These are phyloP conservation scores for Cystofilobasidium ferigula DNA, from an alignment of 768 basidiomycete species.

Conservation along the genomic window DNA sequence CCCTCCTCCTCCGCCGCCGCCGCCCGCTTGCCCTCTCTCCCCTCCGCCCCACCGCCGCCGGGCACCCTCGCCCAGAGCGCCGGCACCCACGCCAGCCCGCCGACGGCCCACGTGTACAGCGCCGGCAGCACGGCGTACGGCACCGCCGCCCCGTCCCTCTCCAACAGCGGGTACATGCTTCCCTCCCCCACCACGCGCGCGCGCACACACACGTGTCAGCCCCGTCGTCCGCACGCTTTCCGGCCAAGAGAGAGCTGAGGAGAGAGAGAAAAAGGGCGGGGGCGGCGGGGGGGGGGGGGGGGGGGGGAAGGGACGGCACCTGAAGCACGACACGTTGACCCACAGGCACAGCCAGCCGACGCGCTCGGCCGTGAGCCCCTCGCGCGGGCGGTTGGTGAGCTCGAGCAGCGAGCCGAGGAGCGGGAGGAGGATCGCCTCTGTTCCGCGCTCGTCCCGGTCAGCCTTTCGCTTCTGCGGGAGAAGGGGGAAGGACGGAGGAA, in stretches of 20 bases:
- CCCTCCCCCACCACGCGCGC: too few relatives aligned
- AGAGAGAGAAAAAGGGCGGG: not conserved
- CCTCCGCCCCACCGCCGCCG: constrained; percentile 43
- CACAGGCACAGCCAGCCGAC: constrained; percentile 54
- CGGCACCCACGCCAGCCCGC: constrained; percentile 41
- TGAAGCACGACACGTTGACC: constrained; percentile 78
- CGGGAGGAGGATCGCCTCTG: constrained; percentile 67
- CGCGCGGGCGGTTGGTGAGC: constrained; percentile 41
- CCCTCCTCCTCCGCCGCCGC: not conserved
- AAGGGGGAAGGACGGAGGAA: too few relatives aligned
- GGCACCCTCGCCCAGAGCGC: constrained; percentile 45
- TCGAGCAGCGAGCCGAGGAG: constrained; percentile 73
- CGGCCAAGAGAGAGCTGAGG: not conserved
- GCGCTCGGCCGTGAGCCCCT: constrained; percentile 32
- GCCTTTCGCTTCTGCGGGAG: too few relatives aligned
- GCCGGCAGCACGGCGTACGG: constrained; percentile 60
- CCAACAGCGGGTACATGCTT: constrained; percentile 87
- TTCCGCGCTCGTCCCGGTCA: too few relatives aligned
- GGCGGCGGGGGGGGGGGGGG: too few relatives aligned
- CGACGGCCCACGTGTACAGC: constrained; percentile 74
- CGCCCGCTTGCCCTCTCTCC: not conserved
- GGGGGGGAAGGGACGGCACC: constrained; percentile 48
- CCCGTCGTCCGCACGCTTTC: too few relatives aligned
- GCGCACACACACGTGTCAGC: not conserved
- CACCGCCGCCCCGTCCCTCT: constrained; percentile 61